Evolutionary conservation across 2,329 filamentous ascomycete species (phyloP), one percentile per base, ranked within the genome.

Genomic region (Blastomyces parvus): DNA sequence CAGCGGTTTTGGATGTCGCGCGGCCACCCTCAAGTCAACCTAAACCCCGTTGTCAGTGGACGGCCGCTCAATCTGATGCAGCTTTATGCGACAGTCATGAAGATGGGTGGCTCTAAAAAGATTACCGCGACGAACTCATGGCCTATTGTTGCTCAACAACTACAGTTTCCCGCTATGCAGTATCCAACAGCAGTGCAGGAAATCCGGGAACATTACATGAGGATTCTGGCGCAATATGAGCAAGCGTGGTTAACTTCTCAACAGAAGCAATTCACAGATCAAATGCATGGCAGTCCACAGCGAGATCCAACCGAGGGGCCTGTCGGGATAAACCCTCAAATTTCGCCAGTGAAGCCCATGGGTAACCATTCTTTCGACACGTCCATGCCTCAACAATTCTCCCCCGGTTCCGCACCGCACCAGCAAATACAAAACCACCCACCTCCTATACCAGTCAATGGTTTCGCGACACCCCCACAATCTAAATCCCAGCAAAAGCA

Each of bases 151-250:
- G 87, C 90, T 0, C 83, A 85, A 63, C 78, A 82, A 38, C 74
- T 91, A 59, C 74, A 77, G 4, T 84, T 90, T 58, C 80, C 81
- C 9, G 83, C 83, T 0, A 80, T 82, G 61, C 87, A 90, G 66
- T 78, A 84, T 62, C 88, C 87, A 0, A 83, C 80, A 11, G 90
- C 89, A 0, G 81, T 85, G 1, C 82, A 84, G 64, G 86, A 94
- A 68, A 74, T 97, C 64, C 80, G 86, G 69, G 81, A 83, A 36
- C 82, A 90, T 7, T 96, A 94, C 74, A 87, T 91, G 69, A 82
- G 84, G 44, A 91, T 92, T 67, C 77, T 97, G 6, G 78, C 83
- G 33, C 83, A 86, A 40, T 97, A 96, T 67, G 92, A 97, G 72
- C 78, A 77, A 67, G 77, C 75, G 30, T 76, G 77, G 67, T 73